Evolutionary conservation across 2,329 filamentous ascomycete genomes (phyloP).

Genomic region (Graphilbum fragrans): DNA sequence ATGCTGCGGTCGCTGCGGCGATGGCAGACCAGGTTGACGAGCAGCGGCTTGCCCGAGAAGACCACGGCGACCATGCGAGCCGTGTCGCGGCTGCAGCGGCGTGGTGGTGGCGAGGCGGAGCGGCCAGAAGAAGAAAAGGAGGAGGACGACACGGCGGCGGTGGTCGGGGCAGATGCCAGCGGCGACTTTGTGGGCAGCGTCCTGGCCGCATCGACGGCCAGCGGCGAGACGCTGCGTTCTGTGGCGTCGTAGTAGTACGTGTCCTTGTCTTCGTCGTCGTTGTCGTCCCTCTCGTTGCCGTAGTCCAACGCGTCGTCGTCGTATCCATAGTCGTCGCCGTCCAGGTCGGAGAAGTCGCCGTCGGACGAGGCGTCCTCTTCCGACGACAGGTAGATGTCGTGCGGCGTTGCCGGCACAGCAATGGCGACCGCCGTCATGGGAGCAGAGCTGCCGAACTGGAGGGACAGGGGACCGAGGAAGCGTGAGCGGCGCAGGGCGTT

Average conservation of each 20-base stretch:
- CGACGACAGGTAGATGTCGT: conserved; percentile 51
- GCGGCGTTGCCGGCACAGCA: conserved; percentile 25
- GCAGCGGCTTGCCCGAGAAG: conserved; percentile 45
- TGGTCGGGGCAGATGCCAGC: conserved; percentile 1
- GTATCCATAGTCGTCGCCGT: conserved; percentile 20
- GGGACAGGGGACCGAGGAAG: conserved; percentile 24
- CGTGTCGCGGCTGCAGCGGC: conserved; percentile 35
- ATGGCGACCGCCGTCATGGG: conserved; percentile 11
- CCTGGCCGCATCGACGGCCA: neutral
- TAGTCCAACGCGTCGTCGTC: conserved; percentile 31
- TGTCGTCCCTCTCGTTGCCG: conserved; percentile 23
- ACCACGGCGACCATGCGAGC: conserved; percentile 48
- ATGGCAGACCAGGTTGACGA: conserved; percentile 32
- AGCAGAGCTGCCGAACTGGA: conserved; percentile 14
- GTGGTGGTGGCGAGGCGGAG: neutral
- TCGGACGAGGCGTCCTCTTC: conserved; percentile 54
- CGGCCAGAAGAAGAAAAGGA: neutral
- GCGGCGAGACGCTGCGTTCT: neutral
- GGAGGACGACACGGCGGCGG: neutral
- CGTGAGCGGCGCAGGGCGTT: conserved; percentile 36
- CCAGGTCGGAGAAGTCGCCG: conserved; percentile 43
- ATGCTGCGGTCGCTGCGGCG: neutral
- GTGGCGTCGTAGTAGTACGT: neutral
- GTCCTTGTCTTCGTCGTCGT: conserved; percentile 7
- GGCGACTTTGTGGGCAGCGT: neutral